Conservation (phyloP, 441 rosid genomes). For the Theobroma grandiflorum region DNA sequence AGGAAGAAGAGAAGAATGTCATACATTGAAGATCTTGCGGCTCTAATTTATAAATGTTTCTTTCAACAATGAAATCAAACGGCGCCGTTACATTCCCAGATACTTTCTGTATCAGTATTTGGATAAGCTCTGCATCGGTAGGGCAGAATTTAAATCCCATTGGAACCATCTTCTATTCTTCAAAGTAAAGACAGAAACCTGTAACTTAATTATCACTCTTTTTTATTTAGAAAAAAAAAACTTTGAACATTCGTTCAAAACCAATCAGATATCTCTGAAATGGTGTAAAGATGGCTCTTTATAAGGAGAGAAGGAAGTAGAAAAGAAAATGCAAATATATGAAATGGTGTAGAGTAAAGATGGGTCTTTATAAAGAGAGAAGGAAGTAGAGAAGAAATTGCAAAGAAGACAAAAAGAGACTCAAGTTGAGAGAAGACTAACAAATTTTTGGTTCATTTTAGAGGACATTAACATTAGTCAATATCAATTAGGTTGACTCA, state of each 20-base stretch:
- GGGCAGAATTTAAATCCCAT: slow-evolving; percentile 45
- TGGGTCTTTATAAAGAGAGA: background rate
- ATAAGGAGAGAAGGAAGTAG: background rate
- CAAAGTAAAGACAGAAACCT: background rate
- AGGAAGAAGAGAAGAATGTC: background rate
- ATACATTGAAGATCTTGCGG: slow-evolving; percentile 40
- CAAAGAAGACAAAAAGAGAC: slow-evolving; percentile 4
- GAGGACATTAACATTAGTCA: too few species aligned
- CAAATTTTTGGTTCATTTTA: background rate
- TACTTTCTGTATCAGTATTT: slow-evolving; percentile 35
- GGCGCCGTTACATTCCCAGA: slow-evolving; percentile 21
- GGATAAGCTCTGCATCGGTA: slow-evolving; percentile 42
- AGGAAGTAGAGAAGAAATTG: background rate
- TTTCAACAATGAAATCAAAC: slow-evolving; percentile 36
- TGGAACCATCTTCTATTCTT: slow-evolving; percentile 34
- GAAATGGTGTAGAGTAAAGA: background rate
- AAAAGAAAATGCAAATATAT: background rate
- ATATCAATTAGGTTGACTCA: background rate
- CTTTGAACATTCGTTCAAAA: too few species aligned
- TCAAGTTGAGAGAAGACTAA: background rate
- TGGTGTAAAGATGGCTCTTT: background rate
- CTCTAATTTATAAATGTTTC: slow-evolving; percentile 35
- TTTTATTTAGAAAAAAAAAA: too few species aligned
- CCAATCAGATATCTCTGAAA: background rate
- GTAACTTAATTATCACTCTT: too few species aligned